Evolutionary conservation across 2,329 filamentous ascomycete species (phyloP).

Genomic region (Aspergillus terreus): DNA sequence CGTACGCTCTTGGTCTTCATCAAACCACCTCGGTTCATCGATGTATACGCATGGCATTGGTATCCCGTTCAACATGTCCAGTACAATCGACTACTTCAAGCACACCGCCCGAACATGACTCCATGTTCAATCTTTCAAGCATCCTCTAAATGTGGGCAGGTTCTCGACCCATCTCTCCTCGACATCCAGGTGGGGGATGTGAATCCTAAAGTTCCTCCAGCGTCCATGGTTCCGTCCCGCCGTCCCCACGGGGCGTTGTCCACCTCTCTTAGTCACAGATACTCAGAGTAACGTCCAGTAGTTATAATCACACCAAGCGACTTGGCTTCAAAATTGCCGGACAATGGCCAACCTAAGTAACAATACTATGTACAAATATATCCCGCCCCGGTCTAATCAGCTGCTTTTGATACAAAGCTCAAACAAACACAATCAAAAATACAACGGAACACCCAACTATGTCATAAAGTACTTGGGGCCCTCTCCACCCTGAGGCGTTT

Average conservation of each 20-base stretch:
- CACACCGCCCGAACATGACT: too few relatives aligned
- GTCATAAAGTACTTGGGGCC: slow-evolving; percentile 65
- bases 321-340: too few relatives aligned
- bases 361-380: neutral
- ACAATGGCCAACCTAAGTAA: neutral
- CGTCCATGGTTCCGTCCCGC: slow-evolving; percentile 10
- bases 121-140: neutral
- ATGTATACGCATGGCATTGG: too few relatives aligned
- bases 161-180: too few relatives aligned
- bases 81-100: too few relatives aligned
- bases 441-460: slow-evolving; percentile 17
- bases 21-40: too few relatives aligned
- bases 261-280: too few relatives aligned
- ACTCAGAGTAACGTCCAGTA: too few relatives aligned
- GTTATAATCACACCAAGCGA: too few relatives aligned
- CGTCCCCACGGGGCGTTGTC: slow-evolving; percentile 6
- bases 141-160: too few relatives aligned
- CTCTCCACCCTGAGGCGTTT: slow-evolving; percentile 88
- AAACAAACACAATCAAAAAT: neutral
- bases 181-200: neutral
- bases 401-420: neutral
- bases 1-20: too few relatives aligned
- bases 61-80: too few relatives aligned
- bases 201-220: neutral
- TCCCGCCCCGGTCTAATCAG: neutral